Evolutionary conservation across 352 stramenopile genomes (phyloP).

Genomic region (Globisporangium recalcitrans): DNA sequence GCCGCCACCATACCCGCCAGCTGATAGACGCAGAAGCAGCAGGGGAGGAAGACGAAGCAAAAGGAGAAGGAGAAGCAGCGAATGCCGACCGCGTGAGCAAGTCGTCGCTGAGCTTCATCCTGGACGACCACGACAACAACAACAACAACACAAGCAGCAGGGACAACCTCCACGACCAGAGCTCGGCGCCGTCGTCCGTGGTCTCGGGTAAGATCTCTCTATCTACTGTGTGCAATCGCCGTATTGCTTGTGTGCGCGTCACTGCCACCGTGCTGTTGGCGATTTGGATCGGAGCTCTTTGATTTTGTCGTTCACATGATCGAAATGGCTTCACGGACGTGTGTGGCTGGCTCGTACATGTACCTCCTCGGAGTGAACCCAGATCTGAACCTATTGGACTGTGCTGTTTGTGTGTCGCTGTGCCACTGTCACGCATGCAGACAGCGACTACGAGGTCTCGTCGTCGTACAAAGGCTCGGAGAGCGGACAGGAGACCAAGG

Average conservation of each 20-base stretch:
- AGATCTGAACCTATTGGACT: slow-evolving; percentile 8
- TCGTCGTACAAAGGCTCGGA: slow-evolving; percentile 7
- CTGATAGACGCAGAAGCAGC: not conserved
- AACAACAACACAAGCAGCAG: slow-evolving; percentile 17
- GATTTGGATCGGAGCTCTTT: not conserved
- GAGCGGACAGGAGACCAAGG: slow-evolving; percentile 3
- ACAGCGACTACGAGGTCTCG: slow-evolving; percentile 17
- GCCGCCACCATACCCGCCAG: not conserved
- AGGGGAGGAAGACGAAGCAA: not conserved
- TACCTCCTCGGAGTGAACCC: not conserved
- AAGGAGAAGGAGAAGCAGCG: slow-evolving; percentile 20
- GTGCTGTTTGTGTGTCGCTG: not conserved
- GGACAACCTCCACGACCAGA: slow-evolving; percentile 16
- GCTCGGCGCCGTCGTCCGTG: slow-evolving; percentile 18
- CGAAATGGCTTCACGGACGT: not conserved
- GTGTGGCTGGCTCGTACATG: not conserved
- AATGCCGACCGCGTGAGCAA: slow-evolving; percentile 30
- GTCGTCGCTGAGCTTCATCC: slow-evolving; percentile 71
- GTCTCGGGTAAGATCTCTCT: slow-evolving; percentile 16
- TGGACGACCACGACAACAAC: slow-evolving; percentile 36
- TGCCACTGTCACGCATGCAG: slow-evolving; percentile 11
- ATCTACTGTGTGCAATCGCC: not conserved
- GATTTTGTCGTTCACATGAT: not conserved
- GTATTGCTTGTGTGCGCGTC: not conserved
- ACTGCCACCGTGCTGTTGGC: no score